Base-by-base conservation (phyloP, 768 basidiomycete genomes). In the Russula ochroleuca region DNA sequence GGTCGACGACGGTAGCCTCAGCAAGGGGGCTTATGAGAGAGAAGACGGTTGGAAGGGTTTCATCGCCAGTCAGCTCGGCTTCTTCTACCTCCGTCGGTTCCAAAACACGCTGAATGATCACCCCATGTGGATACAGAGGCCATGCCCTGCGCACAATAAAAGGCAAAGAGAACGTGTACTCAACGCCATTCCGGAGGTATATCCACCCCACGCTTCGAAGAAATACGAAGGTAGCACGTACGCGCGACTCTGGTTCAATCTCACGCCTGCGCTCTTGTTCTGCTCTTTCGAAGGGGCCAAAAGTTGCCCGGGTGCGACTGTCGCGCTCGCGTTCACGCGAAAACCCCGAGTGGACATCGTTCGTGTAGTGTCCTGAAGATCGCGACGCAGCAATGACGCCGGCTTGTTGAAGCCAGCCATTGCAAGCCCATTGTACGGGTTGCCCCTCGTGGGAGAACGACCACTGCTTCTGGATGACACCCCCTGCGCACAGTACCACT, bases 91-190 rank as follows among this genome's bases (percentile, higher is more conserved):
- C 91, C 7, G 77, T 76, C 1, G 81, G 78, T 68, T 90, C 88
- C 53, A 91, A 77, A 5, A 83, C 82, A 31, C 92, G 79, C 69
- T 93, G 88, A 48, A 94, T 82, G 76, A 93, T 79, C 25, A 93
- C 81, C 1, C 92, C 92, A 66, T 89, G 86, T 1, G 92, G 92
- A 62, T 78, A 79, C 23, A 91, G 75, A 5, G 91, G 84, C 90
- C 90, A 92, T 1, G 88, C 91, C 64, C 79, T 83, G 41, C 86
- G 80, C 3, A 91, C 88, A 62, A 90, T 81, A 70, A 94, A 94
- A 0, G 92, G 92, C 5, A 94, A 75, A 33, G 87, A 83, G 71
- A 92, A 87, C 1, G 88, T 88, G 69, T 86, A 90, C 68, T 91
- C 86, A 38, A 81, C 70, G 5, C 91, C 91, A 65, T 88, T 87